A percentile compares a stretch with the other conserved stretches of the same genome.
Evolutionary conservation across 2,329 filamentous ascomycete species (phyloP).

Genomic region (Scedosporium boydii): DNA sequence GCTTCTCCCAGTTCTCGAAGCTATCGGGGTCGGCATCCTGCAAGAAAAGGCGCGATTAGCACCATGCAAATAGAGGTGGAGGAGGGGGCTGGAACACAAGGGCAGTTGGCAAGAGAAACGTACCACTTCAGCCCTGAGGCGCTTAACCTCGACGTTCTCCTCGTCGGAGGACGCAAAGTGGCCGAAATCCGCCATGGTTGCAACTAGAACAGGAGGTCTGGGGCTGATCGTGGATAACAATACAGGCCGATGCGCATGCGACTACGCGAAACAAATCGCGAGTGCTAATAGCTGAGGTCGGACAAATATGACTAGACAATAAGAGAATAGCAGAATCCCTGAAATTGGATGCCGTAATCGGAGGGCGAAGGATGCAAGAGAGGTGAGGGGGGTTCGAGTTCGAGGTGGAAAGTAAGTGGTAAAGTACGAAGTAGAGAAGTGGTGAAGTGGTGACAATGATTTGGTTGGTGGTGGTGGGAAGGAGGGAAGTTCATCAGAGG

Average conservation of each 20-base stretch:
- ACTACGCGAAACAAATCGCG: neutral
- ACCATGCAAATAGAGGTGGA: too few relatives aligned
- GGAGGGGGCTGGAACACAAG: neutral
- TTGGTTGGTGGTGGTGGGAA: neutral
- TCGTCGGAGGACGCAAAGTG: constrained; percentile 47
- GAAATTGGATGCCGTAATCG: neutral
- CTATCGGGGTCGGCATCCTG: constrained; percentile 70
- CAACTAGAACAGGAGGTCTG: neutral
- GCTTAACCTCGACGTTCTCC: constrained; percentile 73
- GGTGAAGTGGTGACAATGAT: neutral
- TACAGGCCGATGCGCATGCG: neutral
- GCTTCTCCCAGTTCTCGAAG: constrained; percentile 91
- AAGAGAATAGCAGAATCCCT: neutral
- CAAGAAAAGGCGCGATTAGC: constrained; percentile 3
- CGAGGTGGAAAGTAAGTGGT: neutral
- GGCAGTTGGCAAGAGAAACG: constrained; percentile 22
- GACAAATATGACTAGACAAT: neutral
- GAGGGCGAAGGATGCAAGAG: neutral
- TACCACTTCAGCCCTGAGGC: constrained; percentile 70
- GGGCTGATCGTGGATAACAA: neutral
- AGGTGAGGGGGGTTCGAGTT: neutral
- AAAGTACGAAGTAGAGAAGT: neutral
- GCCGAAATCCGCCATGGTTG: constrained; percentile 58
- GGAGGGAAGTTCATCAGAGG: neutral
- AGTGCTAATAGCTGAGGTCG: neutral